Percentiles rank a stretch among this genome's conserved stretches.
Evolutionary conservation across 73 alveolate species (phyloP).

Genomic region (Breviolum minutum): DNA sequence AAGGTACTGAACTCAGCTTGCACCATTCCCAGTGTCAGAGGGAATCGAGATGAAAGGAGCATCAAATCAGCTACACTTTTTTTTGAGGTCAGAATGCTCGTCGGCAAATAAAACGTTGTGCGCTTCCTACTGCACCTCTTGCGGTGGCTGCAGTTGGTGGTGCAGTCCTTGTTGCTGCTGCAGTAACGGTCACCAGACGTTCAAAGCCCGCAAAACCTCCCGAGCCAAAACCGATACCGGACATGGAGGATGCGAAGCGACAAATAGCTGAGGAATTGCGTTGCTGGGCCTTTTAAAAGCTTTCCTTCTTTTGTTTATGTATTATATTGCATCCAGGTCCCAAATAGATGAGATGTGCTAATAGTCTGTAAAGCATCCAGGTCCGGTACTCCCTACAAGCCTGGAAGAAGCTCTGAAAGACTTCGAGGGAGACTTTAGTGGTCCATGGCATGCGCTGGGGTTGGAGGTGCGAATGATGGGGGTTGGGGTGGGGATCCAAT

Average conservation of each 20-base stretch:
- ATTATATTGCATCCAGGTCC: too few relatives aligned
- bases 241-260: neutral
- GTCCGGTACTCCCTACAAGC: neutral
- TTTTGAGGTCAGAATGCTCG: too few relatives aligned
- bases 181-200: constrained; percentile 2
- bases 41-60: neutral
- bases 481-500: neutral
- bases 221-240: neutral
- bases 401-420: constrained; percentile 47
- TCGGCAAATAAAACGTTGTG: neutral
- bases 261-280: constrained; percentile 15
- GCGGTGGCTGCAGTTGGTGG: constrained; percentile 31
- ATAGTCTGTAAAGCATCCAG: neutral
- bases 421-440: constrained; percentile 63
- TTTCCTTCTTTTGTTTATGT: too few relatives aligned
- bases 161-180: constrained; percentile 45
- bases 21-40: neutral
- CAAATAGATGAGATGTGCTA: too few relatives aligned
- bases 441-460: constrained; percentile 68
- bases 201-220: neutral
- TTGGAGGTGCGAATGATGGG: neutral
- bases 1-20: neutral
- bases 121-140: neutral
- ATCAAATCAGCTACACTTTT: too few relatives aligned
- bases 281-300: neutral